phyloP scores from a whole-genome alignment of 768 basidiomycete species.

The Tricholoma saponaceum region DNA sequence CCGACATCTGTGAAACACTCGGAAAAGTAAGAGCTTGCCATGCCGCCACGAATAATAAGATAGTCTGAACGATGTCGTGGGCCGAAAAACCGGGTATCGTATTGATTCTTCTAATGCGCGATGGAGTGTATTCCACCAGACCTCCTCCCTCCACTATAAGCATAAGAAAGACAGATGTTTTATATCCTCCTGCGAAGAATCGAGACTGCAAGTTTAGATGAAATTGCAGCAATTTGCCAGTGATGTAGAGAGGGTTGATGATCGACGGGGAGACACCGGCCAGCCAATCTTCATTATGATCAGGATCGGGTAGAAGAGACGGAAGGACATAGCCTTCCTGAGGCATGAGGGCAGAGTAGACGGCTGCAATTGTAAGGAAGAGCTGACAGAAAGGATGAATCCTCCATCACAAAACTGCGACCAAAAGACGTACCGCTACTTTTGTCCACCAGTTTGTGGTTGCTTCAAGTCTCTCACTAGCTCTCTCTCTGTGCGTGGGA shows the following conservation, averaged over 20 bases:
- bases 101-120: slow-evolving; percentile 1
- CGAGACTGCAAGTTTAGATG: slow-evolving; percentile 18
- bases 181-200: slow-evolving; percentile 19
- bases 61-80: background rate
- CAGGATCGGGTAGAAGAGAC: background rate
- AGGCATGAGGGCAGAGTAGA: slow-evolving; percentile 2
- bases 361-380: slow-evolving; percentile 1
- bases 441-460: background rate
- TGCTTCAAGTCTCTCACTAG: slow-evolving; percentile 19
- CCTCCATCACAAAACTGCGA: background rate
- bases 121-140: slow-evolving; percentile 3
- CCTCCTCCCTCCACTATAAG: background rate
- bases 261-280: background rate
- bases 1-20: background rate
- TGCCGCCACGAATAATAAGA: background rate
- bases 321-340: slow-evolving; percentile 5
- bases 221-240: slow-evolving; percentile 17
- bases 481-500: slow-evolving; percentile 26
- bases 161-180: slow-evolving; percentile 4
- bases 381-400: too few species aligned
- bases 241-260: slow-evolving; percentile 1
- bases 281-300: background rate
- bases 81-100: background rate
- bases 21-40: slow-evolving; percentile 9
- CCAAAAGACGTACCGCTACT: slow-evolving; percentile 1